Evolutionary conservation across 2,329 filamentous ascomycete species (phyloP).

Genomic region (Phaeophleospora eucalypticola): DNA sequence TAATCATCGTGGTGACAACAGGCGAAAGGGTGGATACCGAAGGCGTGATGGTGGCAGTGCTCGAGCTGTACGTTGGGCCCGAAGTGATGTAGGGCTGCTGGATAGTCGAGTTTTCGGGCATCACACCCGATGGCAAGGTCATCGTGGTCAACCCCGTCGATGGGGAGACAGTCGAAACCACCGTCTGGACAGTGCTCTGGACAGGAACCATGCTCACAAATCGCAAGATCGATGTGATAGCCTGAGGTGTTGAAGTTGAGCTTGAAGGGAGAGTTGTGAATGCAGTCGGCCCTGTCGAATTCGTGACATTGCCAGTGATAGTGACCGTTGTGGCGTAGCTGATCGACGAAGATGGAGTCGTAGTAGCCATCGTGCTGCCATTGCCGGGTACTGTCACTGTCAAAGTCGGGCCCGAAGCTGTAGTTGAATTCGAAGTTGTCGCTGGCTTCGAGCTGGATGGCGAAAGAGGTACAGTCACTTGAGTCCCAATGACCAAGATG

Average conservation of each 20-base stretch:
- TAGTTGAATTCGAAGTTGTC: not conserved
- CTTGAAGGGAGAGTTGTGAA: too few species aligned
- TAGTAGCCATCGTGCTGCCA: not conserved
- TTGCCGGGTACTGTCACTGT: not conserved
- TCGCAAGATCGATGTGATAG: not conserved
- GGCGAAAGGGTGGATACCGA: too few species aligned
- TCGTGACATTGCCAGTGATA: not conserved
- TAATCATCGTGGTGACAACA: too few species aligned
- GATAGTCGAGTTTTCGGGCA: too few species aligned
- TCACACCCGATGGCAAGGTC: not conserved
- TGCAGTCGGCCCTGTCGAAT: not conserved
- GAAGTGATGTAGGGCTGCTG: too few species aligned
- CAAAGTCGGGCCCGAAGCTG: not conserved
- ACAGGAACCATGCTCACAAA: not conserved
- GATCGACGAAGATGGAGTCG: not conserved
- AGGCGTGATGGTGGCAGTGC: too few species aligned
- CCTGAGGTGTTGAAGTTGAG: too few species aligned
- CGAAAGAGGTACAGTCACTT: not conserved
- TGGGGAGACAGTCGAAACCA: not conserved
- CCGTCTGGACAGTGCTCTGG: not conserved
- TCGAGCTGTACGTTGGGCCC: too few species aligned
- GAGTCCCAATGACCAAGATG: slow-evolving; percentile 3
- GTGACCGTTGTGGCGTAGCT: slow-evolving; percentile 1
- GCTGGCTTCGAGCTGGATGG: not conserved
- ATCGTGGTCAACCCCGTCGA: not conserved